Percentiles rank a stretch among this genome's conserved stretches.
Evolutionary conservation across 179 eudicot species (phyloP).

Genomic region (Beta lomatogona): DNA sequence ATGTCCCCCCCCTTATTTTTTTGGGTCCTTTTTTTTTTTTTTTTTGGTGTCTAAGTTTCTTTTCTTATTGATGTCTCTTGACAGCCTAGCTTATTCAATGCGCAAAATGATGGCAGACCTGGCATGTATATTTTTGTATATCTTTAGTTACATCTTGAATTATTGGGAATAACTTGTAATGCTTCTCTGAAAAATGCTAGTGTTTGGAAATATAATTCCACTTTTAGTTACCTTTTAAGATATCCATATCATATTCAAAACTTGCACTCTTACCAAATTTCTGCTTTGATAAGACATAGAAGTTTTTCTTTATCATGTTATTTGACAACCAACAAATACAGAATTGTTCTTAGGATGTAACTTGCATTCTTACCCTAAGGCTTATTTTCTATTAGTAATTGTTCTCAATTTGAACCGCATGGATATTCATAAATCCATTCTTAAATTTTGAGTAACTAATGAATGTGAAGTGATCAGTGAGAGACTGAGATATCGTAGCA

Average conservation of each 20-base stretch:
- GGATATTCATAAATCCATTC: not conserved
- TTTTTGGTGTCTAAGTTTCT: no score
- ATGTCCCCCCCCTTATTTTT: not conserved
- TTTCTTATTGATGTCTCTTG: constrained; percentile 7
- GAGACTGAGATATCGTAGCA: no score
- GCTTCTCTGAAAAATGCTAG: not conserved
- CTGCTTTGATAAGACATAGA: not conserved
- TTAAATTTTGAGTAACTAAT: not conserved
- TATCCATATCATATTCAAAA: not conserved
- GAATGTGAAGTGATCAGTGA: not conserved
- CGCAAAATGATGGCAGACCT: constrained; percentile 98
- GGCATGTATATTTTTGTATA: constrained; percentile 41
- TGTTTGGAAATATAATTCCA: no score
- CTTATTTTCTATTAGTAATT: not conserved
- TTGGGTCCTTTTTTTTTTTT: no score
- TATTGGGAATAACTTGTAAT: not conserved
- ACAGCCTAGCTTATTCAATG: constrained; percentile 89
- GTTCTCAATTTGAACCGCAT: not conserved
- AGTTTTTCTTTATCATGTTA: not conserved
- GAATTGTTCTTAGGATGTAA: no score
- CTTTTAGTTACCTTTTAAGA: not conserved
- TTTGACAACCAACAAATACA: no score
- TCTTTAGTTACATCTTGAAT: not conserved
- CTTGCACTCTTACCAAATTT: not conserved
- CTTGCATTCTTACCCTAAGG: not conserved